Evolutionary conservation across 176 grass and related monocot genomes (phyloP).

Genomic region (Themeda triandra): DNA sequence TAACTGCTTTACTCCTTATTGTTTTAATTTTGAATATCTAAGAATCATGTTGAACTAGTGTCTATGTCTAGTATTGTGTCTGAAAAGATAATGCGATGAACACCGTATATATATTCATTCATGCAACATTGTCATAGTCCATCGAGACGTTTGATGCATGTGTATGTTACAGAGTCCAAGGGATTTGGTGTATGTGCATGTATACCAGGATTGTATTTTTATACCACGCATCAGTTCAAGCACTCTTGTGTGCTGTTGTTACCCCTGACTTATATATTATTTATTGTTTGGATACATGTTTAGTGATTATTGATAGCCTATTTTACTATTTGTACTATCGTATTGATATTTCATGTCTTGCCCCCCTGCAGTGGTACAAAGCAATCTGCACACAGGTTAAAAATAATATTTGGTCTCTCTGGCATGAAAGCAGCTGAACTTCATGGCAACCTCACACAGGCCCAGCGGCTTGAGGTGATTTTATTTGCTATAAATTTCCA

Average conservation of each 20-base stretch:
- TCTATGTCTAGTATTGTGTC: not conserved
- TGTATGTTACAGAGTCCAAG: not conserved
- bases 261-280: not conserved
- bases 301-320: not conserved
- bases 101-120: not conserved
- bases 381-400: slow-evolving; percentile 86
- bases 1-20: not conserved
- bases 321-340: not conserved
- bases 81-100: not conserved
- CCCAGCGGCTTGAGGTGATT: slow-evolving; percentile 93
- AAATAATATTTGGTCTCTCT: slow-evolving; percentile 95
- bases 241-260: not conserved
- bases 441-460: slow-evolving; percentile 97
- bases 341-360: slow-evolving; percentile 23
- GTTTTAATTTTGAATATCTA: not conserved
- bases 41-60: not conserved
- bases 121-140: not conserved
- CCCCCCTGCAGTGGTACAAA: slow-evolving; percentile 68
- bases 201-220: not conserved
- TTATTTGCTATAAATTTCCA: slow-evolving; percentile 25
- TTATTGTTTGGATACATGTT: not conserved
- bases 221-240: not conserved
- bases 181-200: not conserved
- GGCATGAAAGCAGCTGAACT: slow-evolving; percentile 96
- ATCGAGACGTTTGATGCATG: not conserved